phyloP scores from a whole-genome alignment of 306 rosid species.

The Phaseolus lunatus region DNA sequence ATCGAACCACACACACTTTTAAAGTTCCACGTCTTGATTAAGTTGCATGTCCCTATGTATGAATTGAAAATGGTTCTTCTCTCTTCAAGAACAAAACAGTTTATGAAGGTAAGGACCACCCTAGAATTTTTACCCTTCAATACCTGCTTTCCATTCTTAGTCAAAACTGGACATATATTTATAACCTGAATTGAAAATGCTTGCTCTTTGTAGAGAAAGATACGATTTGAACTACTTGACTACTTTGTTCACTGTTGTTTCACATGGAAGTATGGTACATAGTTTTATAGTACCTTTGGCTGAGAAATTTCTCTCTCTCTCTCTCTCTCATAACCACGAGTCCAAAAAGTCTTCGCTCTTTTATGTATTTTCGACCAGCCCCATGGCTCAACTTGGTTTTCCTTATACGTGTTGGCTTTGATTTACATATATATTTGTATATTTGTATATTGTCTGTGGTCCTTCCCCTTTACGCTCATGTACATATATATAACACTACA shows the following conservation, averaged over 20 bases:
- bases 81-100: slow-evolving; percentile 26
- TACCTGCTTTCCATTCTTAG: slow-evolving; percentile 24
- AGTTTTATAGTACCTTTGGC: slow-evolving; percentile 13
- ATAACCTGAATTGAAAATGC: slow-evolving; percentile 34
- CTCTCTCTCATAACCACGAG: slow-evolving; percentile 39
- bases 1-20: slow-evolving; percentile 24
- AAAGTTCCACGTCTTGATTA: slow-evolving; percentile 21
- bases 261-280: slow-evolving; percentile 64
- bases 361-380: slow-evolving; percentile 53
- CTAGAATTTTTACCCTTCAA: slow-evolving; percentile 18
- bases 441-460: slow-evolving; percentile 41
- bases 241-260: slow-evolving; percentile 56
- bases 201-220: slow-evolving; percentile 37
- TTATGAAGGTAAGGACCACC: slow-evolving; percentile 45
- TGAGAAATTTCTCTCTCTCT: slow-evolving; percentile 33
- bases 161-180: slow-evolving; percentile 46
- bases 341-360: slow-evolving; percentile 52
- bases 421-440: not conserved
- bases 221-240: slow-evolving; percentile 41
- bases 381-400: slow-evolving; percentile 45
- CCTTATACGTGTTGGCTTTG: slow-evolving; percentile 42
- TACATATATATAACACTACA: slow-evolving; percentile 27
- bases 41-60: slow-evolving; percentile 15
- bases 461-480: slow-evolving; percentile 30
- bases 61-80: slow-evolving; percentile 34